Conservation (phyloP, 2,329 filamentous ascomycete species). For the Calonectria pauciramosa region DNA sequence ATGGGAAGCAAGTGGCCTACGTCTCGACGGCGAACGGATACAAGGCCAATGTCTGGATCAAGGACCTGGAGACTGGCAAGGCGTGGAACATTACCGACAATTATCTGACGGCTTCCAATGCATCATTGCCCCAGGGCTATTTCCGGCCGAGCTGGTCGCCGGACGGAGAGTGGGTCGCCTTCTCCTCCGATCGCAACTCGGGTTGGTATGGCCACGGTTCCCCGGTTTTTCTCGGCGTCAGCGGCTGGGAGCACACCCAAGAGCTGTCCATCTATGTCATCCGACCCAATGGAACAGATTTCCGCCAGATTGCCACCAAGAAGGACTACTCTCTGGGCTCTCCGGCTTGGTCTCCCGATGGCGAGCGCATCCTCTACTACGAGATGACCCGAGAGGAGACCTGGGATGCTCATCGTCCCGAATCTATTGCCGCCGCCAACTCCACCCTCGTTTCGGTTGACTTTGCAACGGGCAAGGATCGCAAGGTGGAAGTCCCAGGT, state of each 20-base stretch:
- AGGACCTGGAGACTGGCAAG: neutral
- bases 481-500: neutral
- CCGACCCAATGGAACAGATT: neutral
- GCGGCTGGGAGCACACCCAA: slow-evolving; percentile 1
- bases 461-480: neutral
- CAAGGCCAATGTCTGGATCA: neutral
- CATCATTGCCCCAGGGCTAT: neutral
- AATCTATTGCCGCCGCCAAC: neutral
- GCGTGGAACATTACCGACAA: neutral
- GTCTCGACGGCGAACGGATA: neutral
- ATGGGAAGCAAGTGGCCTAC: neutral
- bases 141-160: neutral
- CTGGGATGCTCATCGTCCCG: neutral
- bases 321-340: neutral
- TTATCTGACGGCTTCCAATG: neutral
- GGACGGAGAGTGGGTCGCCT: slow-evolving; percentile 1
- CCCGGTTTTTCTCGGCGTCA: neutral
- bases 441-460: neutral
- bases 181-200: neutral
- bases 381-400: neutral
- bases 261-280: slow-evolving; percentile 1
- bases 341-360: neutral
- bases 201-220: neutral
- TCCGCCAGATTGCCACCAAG: neutral
- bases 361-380: neutral